Evolutionary conservation across 2,329 filamentous ascomycete genomes (phyloP).

Genomic region (Lojkania enalia): DNA sequence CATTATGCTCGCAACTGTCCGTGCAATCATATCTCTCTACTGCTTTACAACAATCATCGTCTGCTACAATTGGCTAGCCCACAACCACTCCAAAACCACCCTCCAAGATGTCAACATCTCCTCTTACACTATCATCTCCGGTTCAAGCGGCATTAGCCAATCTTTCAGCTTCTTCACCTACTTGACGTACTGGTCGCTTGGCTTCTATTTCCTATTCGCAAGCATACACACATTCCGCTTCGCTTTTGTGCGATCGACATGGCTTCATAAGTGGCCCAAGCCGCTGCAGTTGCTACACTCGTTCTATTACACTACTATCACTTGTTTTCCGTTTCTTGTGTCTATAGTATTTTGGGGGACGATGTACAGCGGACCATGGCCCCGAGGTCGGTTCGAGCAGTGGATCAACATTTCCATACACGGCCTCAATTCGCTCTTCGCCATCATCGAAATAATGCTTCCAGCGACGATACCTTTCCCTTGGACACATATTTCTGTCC

Average conservation of each 20-base stretch:
- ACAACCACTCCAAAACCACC: conserved; percentile 20
- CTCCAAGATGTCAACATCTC: conserved; percentile 32
- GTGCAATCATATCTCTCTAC: conserved; percentile 61
- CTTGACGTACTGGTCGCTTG: conserved; percentile 77
- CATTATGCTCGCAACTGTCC: conserved; percentile 59
- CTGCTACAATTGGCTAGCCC: conserved; percentile 61
- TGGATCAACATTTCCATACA: conserved; percentile 71
- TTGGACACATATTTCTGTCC: conserved; percentile 64
- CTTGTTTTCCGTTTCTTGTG: conserved; percentile 44
- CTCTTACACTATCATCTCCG: conserved; percentile 61
- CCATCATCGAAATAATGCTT: conserved; percentile 71
- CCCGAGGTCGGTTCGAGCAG: conserved; percentile 31
- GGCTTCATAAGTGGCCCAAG: conserved; percentile 40
- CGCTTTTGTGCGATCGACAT: conserved; percentile 31
- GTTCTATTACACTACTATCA: conserved; percentile 44
- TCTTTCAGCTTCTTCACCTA: conserved; percentile 81
- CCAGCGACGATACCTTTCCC: conserved; percentile 64
- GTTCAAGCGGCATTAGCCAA: conserved; percentile 59
- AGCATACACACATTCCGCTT: conserved; percentile 70
- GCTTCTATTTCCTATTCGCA: conserved; percentile 72
- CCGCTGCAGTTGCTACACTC: conserved; percentile 38
- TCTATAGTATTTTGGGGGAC: conserved; percentile 47
- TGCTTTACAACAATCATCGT: conserved; percentile 69
- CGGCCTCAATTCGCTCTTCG: conserved; percentile 71
- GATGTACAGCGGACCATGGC: conserved; percentile 49